Evolutionary conservation across 208 protist species (phyloP), one percentile per base, ranked within the genome.

Genomic region (Jaenimonas drosophilae): DNA sequence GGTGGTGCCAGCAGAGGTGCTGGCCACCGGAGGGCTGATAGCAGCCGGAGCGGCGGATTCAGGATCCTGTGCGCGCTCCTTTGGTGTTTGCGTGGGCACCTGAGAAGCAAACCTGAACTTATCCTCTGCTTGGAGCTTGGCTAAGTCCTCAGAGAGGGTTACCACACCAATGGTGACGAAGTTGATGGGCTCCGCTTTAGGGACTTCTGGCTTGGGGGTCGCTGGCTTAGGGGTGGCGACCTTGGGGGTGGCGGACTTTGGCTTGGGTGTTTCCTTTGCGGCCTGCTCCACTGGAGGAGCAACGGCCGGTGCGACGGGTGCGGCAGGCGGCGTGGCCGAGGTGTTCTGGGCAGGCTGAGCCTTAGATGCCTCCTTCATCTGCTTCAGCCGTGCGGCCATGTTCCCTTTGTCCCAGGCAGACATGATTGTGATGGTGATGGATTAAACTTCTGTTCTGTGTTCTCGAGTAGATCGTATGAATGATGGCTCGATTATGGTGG

Each of bases 341-440:
- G 44, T 37, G n/a, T 19, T 24, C 46, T 40, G 31, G n/a, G 28
- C 45, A 4, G 20, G 23, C 28, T 9, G 20, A 20, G 16, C 20
- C 25, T 21, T 36, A 7, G 33, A 20, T 26, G 12, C 32, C 20
- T 25, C 27, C 45, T 70, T 69, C 47, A 63, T 50, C 55, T 70
- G 64, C 60, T 82, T 87, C 31, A 88, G 64, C 56, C 70, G 79
- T 17, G 64, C 59, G 1, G 61, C 70, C 38, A 69, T 57, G 50
- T 67, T 82, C 20, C 72, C 73, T 3, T 44, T 67, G 14, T 65
- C 52, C 64, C 69, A 77, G 14, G 79, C 72, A 37, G 79, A 88
- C 74, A 84, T n/a, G n/a, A n/a, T n/a, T n/a, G n/a, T n/a, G n/a
- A n/a, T n/a, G n/a, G n/a, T n/a, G n/a, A n/a, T n/a, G n/a, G n/a